Percentiles rank a stretch among this genome's conserved stretches.
These are phyloP conservation scores for Colletotrichum sp. DNA, from an alignment of 2,329 filamentous ascomycete genomes.

Conservation along the genomic window DNA sequence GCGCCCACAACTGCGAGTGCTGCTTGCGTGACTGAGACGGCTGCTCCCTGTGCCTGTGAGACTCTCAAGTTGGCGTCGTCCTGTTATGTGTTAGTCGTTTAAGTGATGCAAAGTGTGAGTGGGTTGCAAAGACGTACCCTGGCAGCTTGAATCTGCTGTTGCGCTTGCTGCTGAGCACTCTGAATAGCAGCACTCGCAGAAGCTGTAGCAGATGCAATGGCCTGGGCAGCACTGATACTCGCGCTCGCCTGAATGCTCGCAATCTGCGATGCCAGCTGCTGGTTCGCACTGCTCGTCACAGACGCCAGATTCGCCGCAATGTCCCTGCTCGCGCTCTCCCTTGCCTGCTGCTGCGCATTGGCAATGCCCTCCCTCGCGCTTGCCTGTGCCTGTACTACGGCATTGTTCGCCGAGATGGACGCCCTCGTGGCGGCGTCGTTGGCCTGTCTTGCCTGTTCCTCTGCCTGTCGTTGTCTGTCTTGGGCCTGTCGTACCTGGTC, in stretches of 20 bases:
- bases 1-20: constrained; percentile 46
- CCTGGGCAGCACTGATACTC: constrained; percentile 26
- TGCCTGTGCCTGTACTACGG: constrained; percentile 21
- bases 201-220: constrained; percentile 30
- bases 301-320: constrained; percentile 24
- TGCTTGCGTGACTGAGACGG: constrained; percentile 45
- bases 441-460: constrained; percentile 24
- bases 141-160: constrained; percentile 9
- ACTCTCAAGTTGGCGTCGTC: constrained; percentile 33
- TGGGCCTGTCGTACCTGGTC: constrained; percentile 27
- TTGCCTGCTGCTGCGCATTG: constrained; percentile 24
- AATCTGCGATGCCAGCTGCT: constrained; percentile 30
- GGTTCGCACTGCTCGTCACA: constrained; percentile 31
- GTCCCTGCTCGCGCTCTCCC: constrained; percentile 25
- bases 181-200: constrained; percentile 26
- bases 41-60: constrained; percentile 38
- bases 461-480: constrained; percentile 25
- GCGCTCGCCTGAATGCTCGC: constrained; percentile 25
- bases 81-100: background rate
- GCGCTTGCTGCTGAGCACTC: constrained; percentile 15
- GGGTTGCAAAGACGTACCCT: background rate
- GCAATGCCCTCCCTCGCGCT: constrained; percentile 17
- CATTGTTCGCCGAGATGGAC: constrained; percentile 26
- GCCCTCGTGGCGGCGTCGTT: constrained; percentile 27
- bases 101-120: too few relatives aligned